phyloP scores from a whole-genome alignment of 345 rosid genomes.

The Melaleuca alternifolia region DNA sequence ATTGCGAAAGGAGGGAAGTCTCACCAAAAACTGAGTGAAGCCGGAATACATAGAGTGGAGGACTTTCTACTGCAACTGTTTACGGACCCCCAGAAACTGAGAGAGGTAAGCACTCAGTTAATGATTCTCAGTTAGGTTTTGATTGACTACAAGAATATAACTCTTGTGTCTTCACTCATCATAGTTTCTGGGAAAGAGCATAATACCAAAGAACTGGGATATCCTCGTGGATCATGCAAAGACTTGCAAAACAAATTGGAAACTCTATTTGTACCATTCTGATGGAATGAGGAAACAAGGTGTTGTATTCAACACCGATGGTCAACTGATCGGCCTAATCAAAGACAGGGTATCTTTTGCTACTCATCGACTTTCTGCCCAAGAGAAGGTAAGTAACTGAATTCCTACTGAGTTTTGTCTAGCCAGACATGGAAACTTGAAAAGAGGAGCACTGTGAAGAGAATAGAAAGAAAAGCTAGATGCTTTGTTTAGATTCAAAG shows the following conservation, averaged over 20 bases:
- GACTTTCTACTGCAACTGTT: conserved; percentile 59
- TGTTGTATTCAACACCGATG: not conserved
- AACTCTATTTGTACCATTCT: not conserved
- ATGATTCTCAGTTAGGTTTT: not conserved
- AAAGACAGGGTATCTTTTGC: not conserved
- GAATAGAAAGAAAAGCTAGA: not conserved
- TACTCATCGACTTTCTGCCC: not conserved
- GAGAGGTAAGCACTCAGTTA: not conserved
- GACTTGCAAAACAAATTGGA: not conserved
- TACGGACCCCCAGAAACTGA: conserved; percentile 19
- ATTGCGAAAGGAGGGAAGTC: conserved; percentile 72
- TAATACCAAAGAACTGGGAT: not conserved
- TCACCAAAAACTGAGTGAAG: conserved; percentile 61
- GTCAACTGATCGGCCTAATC: not conserved
- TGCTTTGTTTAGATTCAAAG: not conserved
- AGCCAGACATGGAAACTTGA: not conserved
- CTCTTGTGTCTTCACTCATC: not conserved
- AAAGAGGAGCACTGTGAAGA: too few species aligned
- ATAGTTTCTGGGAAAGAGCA: not conserved
- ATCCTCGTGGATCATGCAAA: not conserved
- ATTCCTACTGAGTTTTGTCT: too few species aligned
- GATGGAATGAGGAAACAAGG: not conserved
- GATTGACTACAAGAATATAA: too few species aligned
- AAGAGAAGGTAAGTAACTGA: not conserved
- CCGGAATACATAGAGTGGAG: conserved; percentile 54